A percentile compares a stretch with the other conserved stretches of the same genome.
These are phyloP conservation scores for Catenaria anguillulae DNA, from an alignment of 371 early-diverging fungal species.

Conservation along the genomic window DNA sequence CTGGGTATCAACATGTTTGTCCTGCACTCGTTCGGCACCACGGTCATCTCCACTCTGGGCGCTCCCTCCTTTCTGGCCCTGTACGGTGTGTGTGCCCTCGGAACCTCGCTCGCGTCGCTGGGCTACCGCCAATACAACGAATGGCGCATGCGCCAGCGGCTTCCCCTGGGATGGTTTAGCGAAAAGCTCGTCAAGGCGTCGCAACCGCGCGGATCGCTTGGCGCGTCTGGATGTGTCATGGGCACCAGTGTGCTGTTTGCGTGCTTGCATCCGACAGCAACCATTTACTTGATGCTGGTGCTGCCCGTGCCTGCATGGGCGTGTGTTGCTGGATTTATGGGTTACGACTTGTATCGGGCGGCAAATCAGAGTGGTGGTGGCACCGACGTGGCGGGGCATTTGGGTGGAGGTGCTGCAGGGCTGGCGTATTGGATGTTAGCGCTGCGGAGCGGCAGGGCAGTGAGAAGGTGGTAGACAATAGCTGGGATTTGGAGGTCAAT, in stretches of 20 bases:
- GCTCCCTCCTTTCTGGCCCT: background rate
- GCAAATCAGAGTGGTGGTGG: background rate
- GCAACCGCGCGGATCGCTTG: conserved; percentile 1
- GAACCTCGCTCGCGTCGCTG: conserved; percentile 3
- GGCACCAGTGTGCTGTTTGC: background rate
- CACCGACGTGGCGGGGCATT: conserved; percentile 1
- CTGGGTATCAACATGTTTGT: background rate
- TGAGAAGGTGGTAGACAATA: too few relatives aligned
- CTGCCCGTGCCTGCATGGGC: background rate
- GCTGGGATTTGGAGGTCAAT: too few relatives aligned
- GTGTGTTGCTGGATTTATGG: background rate
- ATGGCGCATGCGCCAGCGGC: background rate
- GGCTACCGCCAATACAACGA: background rate
- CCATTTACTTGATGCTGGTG: background rate
- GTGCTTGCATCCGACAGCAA: background rate
- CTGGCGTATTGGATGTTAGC: background rate
- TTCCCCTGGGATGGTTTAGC: background rate
- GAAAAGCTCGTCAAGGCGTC: background rate
- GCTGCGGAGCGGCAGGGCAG: too few relatives aligned
- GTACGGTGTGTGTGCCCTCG: background rate
- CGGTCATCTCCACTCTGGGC: background rate
- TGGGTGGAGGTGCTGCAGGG: background rate
- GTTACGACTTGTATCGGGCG: background rate
- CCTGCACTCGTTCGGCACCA: conserved; percentile 1
- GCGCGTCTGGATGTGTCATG: background rate